Conservation (phyloP, 176 grass and related monocot species). For the Oryza brachyantha region DNA sequence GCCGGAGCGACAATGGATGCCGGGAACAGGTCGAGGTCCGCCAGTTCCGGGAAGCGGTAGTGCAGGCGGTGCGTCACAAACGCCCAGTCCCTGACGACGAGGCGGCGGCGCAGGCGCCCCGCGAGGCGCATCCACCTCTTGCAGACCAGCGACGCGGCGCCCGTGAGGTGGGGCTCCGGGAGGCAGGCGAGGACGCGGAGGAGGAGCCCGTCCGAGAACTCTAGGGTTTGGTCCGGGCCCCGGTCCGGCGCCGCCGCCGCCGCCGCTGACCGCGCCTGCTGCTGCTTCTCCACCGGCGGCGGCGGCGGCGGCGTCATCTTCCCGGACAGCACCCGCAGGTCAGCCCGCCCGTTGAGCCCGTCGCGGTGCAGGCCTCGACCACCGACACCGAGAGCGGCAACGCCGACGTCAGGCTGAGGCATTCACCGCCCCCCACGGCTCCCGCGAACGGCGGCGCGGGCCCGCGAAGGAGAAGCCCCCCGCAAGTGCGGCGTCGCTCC, state of each 20-base stretch:
- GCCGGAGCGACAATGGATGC: constrained; percentile 57
- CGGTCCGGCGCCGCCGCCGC: constrained; percentile 28
- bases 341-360: constrained; percentile 41
- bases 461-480: background rate
- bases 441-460: background rate
- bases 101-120: constrained; percentile 65
- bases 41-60: constrained; percentile 66
- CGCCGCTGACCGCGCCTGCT: constrained; percentile 15
- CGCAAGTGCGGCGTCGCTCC: background rate
- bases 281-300: background rate
- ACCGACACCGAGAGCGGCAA: no score
- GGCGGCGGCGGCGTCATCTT: constrained; percentile 5
- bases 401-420: constrained; percentile 24
- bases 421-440: constrained; percentile 29
- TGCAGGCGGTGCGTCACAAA: constrained; percentile 67
- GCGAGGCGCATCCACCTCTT: constrained; percentile 75
- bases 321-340: constrained; percentile 29
- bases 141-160: constrained; percentile 71
- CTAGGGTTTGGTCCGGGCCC: constrained; percentile 46
- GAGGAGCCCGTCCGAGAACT: constrained; percentile 57
- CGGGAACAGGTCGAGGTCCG: constrained; percentile 77
- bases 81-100: constrained; percentile 71
- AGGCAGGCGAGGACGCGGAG: constrained; percentile 56
- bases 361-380: constrained; percentile 3
- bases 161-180: constrained; percentile 49